Conservation (phyloP, 306 rosid species). For the Lagenaria siceraria region DNA sequence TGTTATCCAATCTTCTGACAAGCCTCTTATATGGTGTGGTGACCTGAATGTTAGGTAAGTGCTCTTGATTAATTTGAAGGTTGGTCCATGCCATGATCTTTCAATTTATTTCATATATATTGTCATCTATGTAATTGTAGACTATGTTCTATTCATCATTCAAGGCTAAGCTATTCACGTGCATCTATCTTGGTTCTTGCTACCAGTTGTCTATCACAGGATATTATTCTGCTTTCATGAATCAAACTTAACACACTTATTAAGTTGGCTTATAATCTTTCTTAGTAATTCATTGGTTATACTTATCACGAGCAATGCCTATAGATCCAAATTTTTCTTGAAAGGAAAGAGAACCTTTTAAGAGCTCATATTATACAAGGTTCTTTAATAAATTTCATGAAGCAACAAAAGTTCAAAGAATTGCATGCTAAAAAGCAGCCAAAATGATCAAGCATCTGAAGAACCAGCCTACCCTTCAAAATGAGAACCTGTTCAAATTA, state of each 20-base stretch:
- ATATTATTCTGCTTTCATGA: not conserved
- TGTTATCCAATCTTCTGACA: constrained; percentile 60
- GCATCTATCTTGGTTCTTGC: not conserved
- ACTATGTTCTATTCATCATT: constrained; percentile 5
- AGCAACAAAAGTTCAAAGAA: not conserved
- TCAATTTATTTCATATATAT: constrained; percentile 6
- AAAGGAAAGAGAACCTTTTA: not conserved
- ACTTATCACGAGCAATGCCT: not conserved
- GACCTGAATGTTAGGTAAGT: constrained; percentile 92
- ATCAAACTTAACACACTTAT: not conserved
- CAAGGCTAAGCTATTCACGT: constrained; percentile 1
- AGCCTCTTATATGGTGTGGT: constrained; percentile 97
- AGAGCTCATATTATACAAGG: not conserved
- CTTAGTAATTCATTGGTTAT: not conserved
- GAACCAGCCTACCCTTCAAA: not conserved
- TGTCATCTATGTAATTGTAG: constrained; percentile 1
- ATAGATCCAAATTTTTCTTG: not conserved
- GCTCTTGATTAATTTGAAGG: not conserved
- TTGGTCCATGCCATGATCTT: constrained; percentile 11
- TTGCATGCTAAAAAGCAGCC: not conserved
- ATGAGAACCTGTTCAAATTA: not conserved
- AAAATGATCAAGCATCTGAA: not conserved
- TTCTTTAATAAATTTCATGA: not conserved
- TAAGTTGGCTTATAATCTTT: not conserved
- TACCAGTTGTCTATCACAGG: not conserved